A percentile compares a stretch with the other conserved stretches of the same genome.
Conservation (phyloP, 805 yeast genomes). For the Starmerella davenportii region DNA sequence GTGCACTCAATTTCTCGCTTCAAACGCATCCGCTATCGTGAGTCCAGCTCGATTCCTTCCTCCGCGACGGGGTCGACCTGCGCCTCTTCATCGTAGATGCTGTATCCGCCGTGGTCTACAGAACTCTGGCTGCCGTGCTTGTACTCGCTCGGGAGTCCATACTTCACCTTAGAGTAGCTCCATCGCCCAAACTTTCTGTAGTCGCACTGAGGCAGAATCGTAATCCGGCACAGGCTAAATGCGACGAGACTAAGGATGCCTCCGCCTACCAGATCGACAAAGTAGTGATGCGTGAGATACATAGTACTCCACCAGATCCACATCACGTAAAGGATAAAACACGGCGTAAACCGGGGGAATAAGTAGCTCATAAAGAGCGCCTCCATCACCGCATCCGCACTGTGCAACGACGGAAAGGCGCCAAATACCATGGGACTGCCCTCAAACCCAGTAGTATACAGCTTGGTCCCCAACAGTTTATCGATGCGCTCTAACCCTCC, state of each 20-base stretch:
- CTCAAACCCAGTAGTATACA: conserved; percentile 65
- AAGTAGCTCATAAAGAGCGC: conserved; percentile 69
- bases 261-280: conserved; percentile 86
- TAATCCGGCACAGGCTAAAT: conserved; percentile 51
- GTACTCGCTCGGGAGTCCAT: conserved; percentile 8
- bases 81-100: conserved; percentile 10
- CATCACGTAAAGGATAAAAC: conserved; percentile 60
- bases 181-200: conserved; percentile 26
- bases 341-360: conserved; percentile 50
- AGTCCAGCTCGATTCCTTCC: conserved; percentile 2
- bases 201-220: conserved; percentile 37
- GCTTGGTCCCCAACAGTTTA: conserved; percentile 51
- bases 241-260: conserved; percentile 60
- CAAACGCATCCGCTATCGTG: background rate
- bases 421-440: conserved; percentile 91
- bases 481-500: conserved; percentile 91
- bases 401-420: conserved; percentile 69
- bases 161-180: conserved; percentile 27
- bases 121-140: background rate
- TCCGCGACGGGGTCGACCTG: conserved; percentile 5
- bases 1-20: background rate
- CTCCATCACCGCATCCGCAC: conserved; percentile 89
- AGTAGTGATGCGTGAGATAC: conserved; percentile 94
- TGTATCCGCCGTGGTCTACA: conserved; percentile 2
- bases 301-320: conserved; percentile 98